Evolutionary conservation across 495 filamentous ascomycete genomes (phyloP).

Genomic region (Trichoderma asperelloides): DNA sequence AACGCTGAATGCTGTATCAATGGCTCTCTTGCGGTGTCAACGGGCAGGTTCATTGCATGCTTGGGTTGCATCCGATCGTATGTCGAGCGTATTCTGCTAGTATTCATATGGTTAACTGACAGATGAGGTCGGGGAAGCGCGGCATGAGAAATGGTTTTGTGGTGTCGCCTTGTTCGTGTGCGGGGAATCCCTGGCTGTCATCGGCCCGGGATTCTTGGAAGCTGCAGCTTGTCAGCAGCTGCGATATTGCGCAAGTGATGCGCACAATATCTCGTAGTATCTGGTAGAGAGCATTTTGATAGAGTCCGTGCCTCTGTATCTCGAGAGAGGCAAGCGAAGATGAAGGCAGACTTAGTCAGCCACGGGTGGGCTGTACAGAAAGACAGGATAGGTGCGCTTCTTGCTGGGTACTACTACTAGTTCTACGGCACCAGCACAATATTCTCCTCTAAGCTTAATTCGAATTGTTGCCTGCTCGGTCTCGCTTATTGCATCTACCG

Average conservation of each 20-base stretch:
- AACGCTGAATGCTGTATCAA: neutral
- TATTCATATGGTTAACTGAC: neutral
- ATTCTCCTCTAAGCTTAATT: no score
- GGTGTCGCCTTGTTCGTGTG: neutral
- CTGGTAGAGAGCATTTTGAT: no score
- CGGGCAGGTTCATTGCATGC: neutral
- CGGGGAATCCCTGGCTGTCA: neutral
- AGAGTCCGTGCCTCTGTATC: no score
- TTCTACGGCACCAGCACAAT: no score
- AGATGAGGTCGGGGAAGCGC: conserved; percentile 1
- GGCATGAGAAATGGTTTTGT: neutral
- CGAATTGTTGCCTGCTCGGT: no score
- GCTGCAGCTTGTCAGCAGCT: neutral
- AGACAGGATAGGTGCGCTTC: no score
- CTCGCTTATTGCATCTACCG: no score
- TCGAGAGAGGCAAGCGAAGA: neutral
- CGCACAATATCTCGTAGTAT: no score
- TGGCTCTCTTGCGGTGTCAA: neutral
- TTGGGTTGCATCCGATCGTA: neutral
- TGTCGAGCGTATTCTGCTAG: neutral
- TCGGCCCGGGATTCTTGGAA: neutral
- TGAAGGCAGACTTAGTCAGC: neutral
- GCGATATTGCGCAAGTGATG: no score
- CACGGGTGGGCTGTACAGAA: neutral
- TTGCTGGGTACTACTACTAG: no score